Conservation (phyloP, 2,329 filamentous ascomycete genomes). For the Alternaria sp. region DNA sequence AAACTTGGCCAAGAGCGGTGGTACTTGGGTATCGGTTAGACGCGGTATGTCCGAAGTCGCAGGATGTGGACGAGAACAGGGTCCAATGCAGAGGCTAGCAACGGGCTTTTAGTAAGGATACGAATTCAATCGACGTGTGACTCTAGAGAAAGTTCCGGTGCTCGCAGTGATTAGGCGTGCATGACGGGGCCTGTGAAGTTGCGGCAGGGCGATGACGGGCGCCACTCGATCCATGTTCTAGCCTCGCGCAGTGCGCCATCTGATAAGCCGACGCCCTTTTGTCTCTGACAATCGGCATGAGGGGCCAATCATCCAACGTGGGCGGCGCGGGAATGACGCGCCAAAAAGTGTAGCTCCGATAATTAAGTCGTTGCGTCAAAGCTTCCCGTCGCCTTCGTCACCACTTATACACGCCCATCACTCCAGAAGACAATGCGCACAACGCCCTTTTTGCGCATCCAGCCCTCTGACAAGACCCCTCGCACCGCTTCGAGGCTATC, state of each 20-base stretch:
- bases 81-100: slow-evolving; percentile 17
- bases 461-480: slow-evolving; percentile 33
- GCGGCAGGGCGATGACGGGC: slow-evolving; percentile 18
- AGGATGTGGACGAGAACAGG: slow-evolving; percentile 19
- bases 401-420: slow-evolving; percentile 21
- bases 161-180: slow-evolving; percentile 14
- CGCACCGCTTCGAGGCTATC: slow-evolving; percentile 46
- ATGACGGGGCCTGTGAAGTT: slow-evolving; percentile 8
- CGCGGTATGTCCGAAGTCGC: slow-evolving; percentile 43
- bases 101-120: slow-evolving; percentile 29
- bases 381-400: slow-evolving; percentile 34
- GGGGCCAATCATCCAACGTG: slow-evolving; percentile 13
- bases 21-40: slow-evolving; percentile 28
- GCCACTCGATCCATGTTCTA: slow-evolving; percentile 15
- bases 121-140: slow-evolving; percentile 26
- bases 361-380: slow-evolving; percentile 23
- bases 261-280: slow-evolving; percentile 32
- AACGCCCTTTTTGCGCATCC: slow-evolving; percentile 32
- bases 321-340: slow-evolving; percentile 21
- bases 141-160: slow-evolving; percentile 15
- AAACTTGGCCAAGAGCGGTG: slow-evolving; percentile 23
- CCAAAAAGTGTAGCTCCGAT: slow-evolving; percentile 22
- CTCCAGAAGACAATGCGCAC: slow-evolving; percentile 39
- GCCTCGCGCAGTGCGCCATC: slow-evolving; percentile 22
- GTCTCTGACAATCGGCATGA: not conserved